Conservation (phyloP, 495 filamentous ascomycete genomes). For the Penicillium cosmopolitanum region DNA sequence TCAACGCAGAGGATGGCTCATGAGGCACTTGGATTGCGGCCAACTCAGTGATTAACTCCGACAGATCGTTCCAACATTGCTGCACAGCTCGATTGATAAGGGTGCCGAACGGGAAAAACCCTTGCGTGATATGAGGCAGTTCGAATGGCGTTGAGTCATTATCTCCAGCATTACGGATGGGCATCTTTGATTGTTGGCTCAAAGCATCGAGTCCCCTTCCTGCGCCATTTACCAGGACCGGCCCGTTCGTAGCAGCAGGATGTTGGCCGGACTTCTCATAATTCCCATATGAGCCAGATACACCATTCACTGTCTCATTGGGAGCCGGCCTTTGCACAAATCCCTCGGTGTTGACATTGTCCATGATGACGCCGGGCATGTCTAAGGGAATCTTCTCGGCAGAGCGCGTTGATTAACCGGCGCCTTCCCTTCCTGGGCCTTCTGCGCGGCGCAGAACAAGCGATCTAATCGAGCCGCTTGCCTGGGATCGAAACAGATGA, state of each 20-base stretch:
- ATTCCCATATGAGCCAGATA: conserved; percentile 16
- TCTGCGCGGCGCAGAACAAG: conserved; percentile 36
- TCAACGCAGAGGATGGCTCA: conserved; percentile 28
- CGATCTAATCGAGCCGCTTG: conserved; percentile 22
- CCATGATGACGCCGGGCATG: conserved; percentile 55
- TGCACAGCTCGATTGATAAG: conserved; percentile 79
- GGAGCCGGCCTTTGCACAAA: conserved; percentile 27
- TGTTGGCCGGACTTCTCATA: conserved; percentile 20
- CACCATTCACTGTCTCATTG: conserved; percentile 33
- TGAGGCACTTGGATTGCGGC: conserved; percentile 63
- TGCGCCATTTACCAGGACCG: conserved; percentile 36
- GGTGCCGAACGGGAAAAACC: conserved; percentile 69
- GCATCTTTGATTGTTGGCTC: conserved; percentile 18
- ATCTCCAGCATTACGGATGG: conserved; percentile 8
- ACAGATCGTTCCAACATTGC: conserved; percentile 76
- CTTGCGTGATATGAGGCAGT: conserved; percentile 76
- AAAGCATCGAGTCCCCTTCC: conserved; percentile 16
- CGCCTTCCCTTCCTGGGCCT: conserved; percentile 39
- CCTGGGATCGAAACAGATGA: conserved; percentile 24
- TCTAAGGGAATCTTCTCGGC: conserved; percentile 23
- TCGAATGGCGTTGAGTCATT: conserved; percentile 58
- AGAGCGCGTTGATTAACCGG: conserved; percentile 9
- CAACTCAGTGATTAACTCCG: conserved; percentile 69
- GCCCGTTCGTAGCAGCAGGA: conserved; percentile 31
- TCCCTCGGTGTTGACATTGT: conserved; percentile 40